Base-by-base conservation (phyloP, 2,329 filamentous ascomycete species). In the Paramyrothecium roridum region DNA sequence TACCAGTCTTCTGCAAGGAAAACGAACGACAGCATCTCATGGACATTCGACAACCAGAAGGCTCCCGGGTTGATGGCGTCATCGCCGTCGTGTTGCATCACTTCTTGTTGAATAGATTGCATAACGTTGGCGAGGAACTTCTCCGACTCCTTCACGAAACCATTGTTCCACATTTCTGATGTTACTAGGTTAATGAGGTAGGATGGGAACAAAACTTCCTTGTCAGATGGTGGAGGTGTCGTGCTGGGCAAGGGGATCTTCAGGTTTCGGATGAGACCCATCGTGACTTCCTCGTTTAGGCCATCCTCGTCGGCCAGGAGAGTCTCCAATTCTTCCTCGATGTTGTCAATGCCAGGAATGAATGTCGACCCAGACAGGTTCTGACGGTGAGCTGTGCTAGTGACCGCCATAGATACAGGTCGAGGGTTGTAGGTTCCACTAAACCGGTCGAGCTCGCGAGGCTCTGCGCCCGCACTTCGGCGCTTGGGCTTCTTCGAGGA, bases 91-190 rank as follows among this genome's bases (percentile, higher is more conserved):
- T 99, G 92, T 70, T 96, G 90, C 95, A 99, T 98, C 55, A 99
- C 95, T 72, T 99, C 95, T 72, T 98, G 93, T 73, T 99, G 95
- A 67, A 99, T 98, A 8, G 93, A 96, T 76, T 98, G 95, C 95
- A 99, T 99, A 61, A 99, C 95, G 67, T 98, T 99, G 68, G 95
- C 95, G 59, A 99, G 82, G 84, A 99, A 99, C 54, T 93, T 90
- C 76, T 99, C 95, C 3, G 95, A 98, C 76, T 99, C 95, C 80
- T 99, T 99, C 65, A 99, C 95, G 70, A 97, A 99, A 49, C 95
- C 95, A 67, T 99, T 99, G 80, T 99, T 99, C 95, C 95, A 99
- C 95, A 99, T 99, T 78, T 99, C 95, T 17, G 93, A 98, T 13
- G 95, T 99, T 60, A 99, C 95, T 58, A 99, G 82, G 74, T 99